Base-by-base conservation (phyloP, 179 eudicot genomes). In the Dionaea muscipula region DNA sequence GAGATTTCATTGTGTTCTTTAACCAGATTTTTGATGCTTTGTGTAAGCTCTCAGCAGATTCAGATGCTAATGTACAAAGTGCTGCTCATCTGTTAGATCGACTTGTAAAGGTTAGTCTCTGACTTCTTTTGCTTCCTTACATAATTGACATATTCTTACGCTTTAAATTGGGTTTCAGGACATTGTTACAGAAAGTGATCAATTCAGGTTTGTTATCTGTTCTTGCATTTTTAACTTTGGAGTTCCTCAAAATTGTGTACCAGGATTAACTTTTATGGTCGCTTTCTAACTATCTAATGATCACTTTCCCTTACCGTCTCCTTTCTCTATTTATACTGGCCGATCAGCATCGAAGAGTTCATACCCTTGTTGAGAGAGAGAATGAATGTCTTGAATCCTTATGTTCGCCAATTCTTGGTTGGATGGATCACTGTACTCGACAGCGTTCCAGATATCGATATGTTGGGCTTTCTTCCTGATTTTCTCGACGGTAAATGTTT, bases 401-500 rank as follows among this genome's bases (percentile, higher is more conserved):
- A 72, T 74, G 99, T 93, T 61, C 99, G 99, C 62, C 99, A 88
- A 61, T 93, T 93, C 75, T 72, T 93, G 83, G 99, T 93, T 17
- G 99, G 96, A 52, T 93, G 99, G 99, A 93, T 93, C 74, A 93
- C 99, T 37, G 99, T 93, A 47, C 64, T 93, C 57, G 99, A 93
- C 74, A 93, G 99, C 62, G 99, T 93, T 64, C 99, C 99, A 17
- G 99, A 88, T 60, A 88, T 93, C 21, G 99, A 93, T 71, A 93
- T 93, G 99, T 71, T 93, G 57, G 99, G 99, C 33, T 93, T 93
- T 71, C 99, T 93, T 74, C 99, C 99, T 54, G 99, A 93, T 81
- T 88, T 93, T 77, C 96, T 93, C 55, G 99, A 93, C 63, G 99
- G 99, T 93, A 78, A 75, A 68, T 48, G 35, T 20, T 53, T 64